Percentiles rank a stretch among this genome's conserved stretches.
phyloP scores from a whole-genome alignment of 179 eudicot genomes.

The Spergularia azorica region DNA sequence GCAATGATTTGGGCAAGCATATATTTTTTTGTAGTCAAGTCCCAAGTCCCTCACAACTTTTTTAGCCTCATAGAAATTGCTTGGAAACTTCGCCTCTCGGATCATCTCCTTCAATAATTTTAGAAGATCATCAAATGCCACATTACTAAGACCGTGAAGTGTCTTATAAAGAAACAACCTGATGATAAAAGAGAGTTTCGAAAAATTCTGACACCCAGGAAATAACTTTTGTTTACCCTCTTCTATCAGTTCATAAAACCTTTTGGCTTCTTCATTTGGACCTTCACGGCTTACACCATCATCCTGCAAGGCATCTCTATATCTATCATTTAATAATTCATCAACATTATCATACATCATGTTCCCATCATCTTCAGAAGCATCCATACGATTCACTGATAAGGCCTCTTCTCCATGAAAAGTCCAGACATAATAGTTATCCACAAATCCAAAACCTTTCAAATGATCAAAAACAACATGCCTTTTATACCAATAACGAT shows the following conservation, averaged over 20 bases:
- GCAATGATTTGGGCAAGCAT: conserved; percentile 15
- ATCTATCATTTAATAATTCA: not conserved
- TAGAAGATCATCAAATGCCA: conserved; percentile 2
- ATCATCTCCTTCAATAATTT: not conserved
- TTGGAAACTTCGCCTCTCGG: not conserved
- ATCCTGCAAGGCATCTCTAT: not conserved
- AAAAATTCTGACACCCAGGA: not conserved
- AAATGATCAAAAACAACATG: conserved; percentile 6
- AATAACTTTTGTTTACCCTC: not conserved
- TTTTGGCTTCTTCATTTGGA: not conserved
- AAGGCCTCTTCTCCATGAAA: too few species aligned
- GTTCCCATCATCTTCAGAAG: not conserved
- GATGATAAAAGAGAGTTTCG: conserved; percentile 6
- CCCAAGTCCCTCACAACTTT: not conserved
- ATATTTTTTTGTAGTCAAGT: conserved; percentile 6
- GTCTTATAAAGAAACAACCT: not conserved
- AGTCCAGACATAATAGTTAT: not conserved
- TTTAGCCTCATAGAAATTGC: not conserved
- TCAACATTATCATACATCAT: not conserved
- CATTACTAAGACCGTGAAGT: not conserved
- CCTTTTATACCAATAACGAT: not conserved
- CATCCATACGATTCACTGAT: too few species aligned
- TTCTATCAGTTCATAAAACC: not conserved
- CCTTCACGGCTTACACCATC: not conserved
- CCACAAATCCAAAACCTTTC: not conserved